A percentile compares a stretch with the other conserved stretches of the same genome.
Evolutionary conservation across 768 basidiomycete species (phyloP).

Genomic region (Boletus vinaceobasis): DNA sequence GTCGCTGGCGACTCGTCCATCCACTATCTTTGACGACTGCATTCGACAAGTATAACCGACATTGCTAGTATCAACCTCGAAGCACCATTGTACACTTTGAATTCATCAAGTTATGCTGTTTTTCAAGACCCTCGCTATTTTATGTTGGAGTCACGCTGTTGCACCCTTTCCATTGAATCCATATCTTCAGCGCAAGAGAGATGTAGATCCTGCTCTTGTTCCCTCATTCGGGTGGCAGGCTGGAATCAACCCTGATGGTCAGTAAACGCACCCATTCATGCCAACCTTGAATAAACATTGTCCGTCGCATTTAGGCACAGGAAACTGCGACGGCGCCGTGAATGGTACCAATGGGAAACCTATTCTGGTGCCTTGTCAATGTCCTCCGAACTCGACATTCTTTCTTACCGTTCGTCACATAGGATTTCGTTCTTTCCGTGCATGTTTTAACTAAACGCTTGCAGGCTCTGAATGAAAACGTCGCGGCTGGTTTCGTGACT

Average conservation of each 20-base stretch:
- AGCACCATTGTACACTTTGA: not conserved
- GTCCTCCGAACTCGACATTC: constrained; percentile 52
- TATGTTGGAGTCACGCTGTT: constrained; percentile 8
- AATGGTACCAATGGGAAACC: constrained; percentile 52
- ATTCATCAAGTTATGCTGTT: constrained; percentile 16
- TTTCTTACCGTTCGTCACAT: constrained; percentile 46
- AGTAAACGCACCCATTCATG: constrained; percentile 19
- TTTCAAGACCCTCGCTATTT: not conserved
- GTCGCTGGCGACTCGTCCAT: constrained; percentile 21
- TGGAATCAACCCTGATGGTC: constrained; percentile 60
- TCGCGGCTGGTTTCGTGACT: constrained; percentile 57
- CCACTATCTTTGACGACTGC: constrained; percentile 3
- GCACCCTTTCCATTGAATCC: constrained; percentile 17
- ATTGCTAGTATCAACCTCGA: not conserved
- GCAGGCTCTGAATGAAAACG: constrained; percentile 48
- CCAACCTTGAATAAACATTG: not conserved
- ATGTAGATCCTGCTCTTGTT: constrained; percentile 51
- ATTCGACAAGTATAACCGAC: not conserved
- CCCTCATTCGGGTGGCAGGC: constrained; percentile 57
- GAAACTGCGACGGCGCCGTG: constrained; percentile 66
- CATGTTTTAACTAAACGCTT: constrained; percentile 9
- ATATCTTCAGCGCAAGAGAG: constrained; percentile 32
- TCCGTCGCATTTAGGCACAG: constrained; percentile 40
- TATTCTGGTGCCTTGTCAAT: constrained; percentile 61
- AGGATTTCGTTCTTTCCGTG: not conserved